Evolutionary conservation across 257 asterid species (phyloP), one percentile per base, ranked within the genome.

Genomic region (Nicotiana attenuata): DNA sequence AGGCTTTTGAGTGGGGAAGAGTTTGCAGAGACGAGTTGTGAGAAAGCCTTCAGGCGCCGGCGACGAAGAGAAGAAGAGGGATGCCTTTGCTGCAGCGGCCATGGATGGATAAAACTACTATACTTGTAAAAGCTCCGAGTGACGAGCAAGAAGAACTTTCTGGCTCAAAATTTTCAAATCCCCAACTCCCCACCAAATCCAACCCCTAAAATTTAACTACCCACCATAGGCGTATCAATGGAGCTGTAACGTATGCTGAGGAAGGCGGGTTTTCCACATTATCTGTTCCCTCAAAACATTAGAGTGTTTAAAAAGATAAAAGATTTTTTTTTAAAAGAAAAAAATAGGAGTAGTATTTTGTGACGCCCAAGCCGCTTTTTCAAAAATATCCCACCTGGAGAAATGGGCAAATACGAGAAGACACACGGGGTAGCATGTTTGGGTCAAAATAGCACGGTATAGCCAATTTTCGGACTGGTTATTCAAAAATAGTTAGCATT

Each of bases 1-100:
- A 57, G 78, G 60, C 35, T 50, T 75, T 71, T 71, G 78, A 71
- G 80, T 75, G 15, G 80, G 63, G 63, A 75, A 75, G 63, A 24
- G 80, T 50, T 75, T 75, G 63, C 63, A 50, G 80, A 75, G 17
- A 50, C 45, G 80, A 71, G 59, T 45, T n/a, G 77, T 68, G n/a
- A 68, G 56, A 47, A 71, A 71, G 38, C 57, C 29, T 59, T 69
- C 78, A 15, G 59, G 59, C 7, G 20, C 59, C n/a, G 16, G 55
- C 64, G 29, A 17, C 4, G 77, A 66, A 55, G 66, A 80, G 61
- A 75, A 75, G 80, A 81, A 31, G 57, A 20, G 45, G 52, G 80
- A 81, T 22, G 57, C 22, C 77, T 81, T 81, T 20, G 83, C 83
- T 20, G 83, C 83, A 52, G 80, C 28, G 47, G 82, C 75, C 63